Evolutionary conservation across 2,329 filamentous ascomycete genomes (phyloP).

Genomic region (Calycina herbarum): DNA sequence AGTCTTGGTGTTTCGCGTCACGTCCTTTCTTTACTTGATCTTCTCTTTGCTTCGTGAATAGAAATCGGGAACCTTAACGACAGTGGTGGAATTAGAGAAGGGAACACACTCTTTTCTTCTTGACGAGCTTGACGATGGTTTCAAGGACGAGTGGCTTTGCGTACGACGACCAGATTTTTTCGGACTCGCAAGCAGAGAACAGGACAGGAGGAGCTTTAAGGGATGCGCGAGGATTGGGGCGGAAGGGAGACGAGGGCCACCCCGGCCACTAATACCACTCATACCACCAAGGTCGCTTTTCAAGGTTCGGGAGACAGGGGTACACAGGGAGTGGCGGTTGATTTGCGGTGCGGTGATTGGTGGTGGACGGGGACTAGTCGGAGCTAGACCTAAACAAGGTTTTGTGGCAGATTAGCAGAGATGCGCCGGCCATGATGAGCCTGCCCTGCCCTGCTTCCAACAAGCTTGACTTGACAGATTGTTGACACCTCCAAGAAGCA

Average conservation of each 20-base stretch:
- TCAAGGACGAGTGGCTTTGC: conserved; percentile 25
- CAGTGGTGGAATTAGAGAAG: conserved; percentile 28
- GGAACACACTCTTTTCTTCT: conserved; percentile 24
- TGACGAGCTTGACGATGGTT: conserved; percentile 16
- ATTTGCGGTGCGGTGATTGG: neutral
- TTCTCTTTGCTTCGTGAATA: conserved; percentile 10
- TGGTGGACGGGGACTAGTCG: neutral
- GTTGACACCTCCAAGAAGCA: too few relatives aligned
- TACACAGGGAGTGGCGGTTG: neutral
- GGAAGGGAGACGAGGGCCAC: neutral
- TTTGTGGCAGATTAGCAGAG: neutral
- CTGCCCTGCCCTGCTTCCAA: too few relatives aligned
- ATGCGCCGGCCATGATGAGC: neutral
- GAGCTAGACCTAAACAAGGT: neutral
- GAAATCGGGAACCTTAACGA: conserved; percentile 29
- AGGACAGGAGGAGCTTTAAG: conserved; percentile 14
- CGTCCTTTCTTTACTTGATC: neutral
- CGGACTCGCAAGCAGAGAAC: neutral
- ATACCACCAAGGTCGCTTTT: neutral
- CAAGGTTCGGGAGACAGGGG: neutral
- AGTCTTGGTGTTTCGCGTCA: neutral
- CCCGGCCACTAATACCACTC: neutral
- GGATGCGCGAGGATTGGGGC: conserved; percentile 9
- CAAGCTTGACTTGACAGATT: too few relatives aligned
- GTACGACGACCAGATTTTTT: conserved; percentile 15